These are phyloP conservation scores for Amanita phalloides DNA, from an alignment of 768 basidiomycete species.

Conservation along the genomic window DNA sequence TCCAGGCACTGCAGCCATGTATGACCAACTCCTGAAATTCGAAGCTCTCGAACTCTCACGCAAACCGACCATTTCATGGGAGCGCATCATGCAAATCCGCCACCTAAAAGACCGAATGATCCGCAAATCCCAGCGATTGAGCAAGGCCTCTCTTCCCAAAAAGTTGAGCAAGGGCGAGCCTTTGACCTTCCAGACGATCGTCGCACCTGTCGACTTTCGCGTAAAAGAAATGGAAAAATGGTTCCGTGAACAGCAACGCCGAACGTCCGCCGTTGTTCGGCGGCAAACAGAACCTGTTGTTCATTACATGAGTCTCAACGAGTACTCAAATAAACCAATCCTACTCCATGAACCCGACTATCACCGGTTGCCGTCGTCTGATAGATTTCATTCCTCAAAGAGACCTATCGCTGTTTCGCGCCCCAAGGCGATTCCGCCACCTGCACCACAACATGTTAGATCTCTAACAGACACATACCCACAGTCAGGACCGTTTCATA, in stretches of 20 bases:
- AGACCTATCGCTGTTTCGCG: neutral
- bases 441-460: neutral
- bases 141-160: slow-evolving; percentile 10
- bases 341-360: neutral
- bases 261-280: neutral
- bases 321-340: neutral
- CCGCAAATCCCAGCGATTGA: slow-evolving; percentile 60
- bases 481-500: slow-evolving; percentile 3
- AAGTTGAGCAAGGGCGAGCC: slow-evolving; percentile 16
- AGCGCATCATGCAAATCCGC: slow-evolving; percentile 62
- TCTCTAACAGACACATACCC: neutral
- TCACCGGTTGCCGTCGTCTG: neutral
- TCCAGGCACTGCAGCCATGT: slow-evolving; percentile 54
- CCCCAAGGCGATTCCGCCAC: neutral
- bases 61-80: slow-evolving; percentile 48
- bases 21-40: slow-evolving; percentile 52
- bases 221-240: slow-evolving; percentile 75
- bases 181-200: slow-evolving; percentile 50
- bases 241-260: slow-evolving; percentile 46
- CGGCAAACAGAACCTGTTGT: neutral
- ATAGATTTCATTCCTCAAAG: neutral
- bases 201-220: slow-evolving; percentile 63
- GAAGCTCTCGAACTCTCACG: slow-evolving; percentile 53
- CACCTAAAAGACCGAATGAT: slow-evolving; percentile 78
- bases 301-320: neutral